Evolutionary conservation across 768 basidiomycete species (phyloP), one percentile per base, ranked within the genome.

Genomic region (Termitomyces sp.): DNA sequence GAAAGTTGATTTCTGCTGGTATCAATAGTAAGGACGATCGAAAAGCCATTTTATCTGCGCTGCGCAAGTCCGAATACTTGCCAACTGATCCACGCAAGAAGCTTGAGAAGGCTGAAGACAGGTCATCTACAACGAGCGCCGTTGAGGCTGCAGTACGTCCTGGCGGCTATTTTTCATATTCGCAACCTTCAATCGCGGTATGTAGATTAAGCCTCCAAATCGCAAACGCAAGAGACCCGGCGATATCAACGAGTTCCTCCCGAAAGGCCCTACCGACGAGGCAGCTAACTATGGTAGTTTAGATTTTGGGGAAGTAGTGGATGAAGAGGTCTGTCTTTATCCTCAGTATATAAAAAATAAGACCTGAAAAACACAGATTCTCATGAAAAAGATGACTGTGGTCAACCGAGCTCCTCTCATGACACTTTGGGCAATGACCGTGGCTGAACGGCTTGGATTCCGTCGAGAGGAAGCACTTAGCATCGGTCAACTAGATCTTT

Each of bases 341-440:
- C 20, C 42, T 42, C 43, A 36, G 9, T 6, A 26, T 43, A n/a
- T 16, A 8, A 18, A 28, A 22, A 12, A 22, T 28, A 16, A 12
- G 20, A 18, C 2, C 26, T 38, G 16, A 38, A 9, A n/a, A 10
- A 6, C 1, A 22, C 58, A 93, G 90, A 69, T 77, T 8, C 76
- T 97, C 44, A 75, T 70, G 60, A 71, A 70, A 20, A 87, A 92
- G 62, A 78, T 75, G 8, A 78, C 83, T 20, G 78, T 92, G 20
- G 80, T 92, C 46, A 98, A 98, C 70, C 86, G 96, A 24, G 95
- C 96, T 1, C 96, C 96, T 0, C 78, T 98, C 46, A 91, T 98
- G 90, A 94, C 87, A 56, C 93, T 90, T 2, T 98, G 96, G 96
- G 85, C 92, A 2, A 89, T 81, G 53, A 72, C 92, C 35, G 91